Evolutionary conservation across 148 eudicot genomes (phyloP).

Genomic region (Rhododendron williamsianum): DNA sequence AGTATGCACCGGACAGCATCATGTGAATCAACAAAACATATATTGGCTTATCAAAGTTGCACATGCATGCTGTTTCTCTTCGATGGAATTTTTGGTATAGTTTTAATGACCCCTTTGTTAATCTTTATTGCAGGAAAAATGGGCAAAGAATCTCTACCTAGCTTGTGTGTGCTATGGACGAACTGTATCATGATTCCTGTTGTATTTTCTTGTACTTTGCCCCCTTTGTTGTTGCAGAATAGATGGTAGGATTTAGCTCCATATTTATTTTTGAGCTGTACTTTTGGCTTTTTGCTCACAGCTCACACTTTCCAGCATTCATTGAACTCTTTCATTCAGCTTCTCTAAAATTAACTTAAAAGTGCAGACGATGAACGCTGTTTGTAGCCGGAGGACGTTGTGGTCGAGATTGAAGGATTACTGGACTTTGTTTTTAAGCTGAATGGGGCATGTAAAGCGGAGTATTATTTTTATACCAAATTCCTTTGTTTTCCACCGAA

Average conservation of each 20-base stretch:
- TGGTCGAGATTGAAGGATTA: background rate
- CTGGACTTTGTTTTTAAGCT: background rate
- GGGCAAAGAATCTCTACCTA: slow-evolving; percentile 79
- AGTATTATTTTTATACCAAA: background rate
- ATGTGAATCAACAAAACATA: background rate
- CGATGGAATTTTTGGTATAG: background rate
- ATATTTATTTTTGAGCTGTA: background rate
- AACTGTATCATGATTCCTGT: slow-evolving; percentile 50
- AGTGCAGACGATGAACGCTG: background rate
- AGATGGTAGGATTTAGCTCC: background rate
- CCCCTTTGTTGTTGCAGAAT: background rate
- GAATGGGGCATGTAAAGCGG: background rate
- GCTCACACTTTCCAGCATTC: background rate
- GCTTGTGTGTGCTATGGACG: slow-evolving; percentile 76
- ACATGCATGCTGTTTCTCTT: background rate
- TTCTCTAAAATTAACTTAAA: background rate
- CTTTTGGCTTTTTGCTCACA: background rate
- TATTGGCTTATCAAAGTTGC: background rate
- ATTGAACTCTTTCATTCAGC: background rate
- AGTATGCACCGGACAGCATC: background rate
- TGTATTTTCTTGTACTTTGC: background rate
- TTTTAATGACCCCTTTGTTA: background rate
- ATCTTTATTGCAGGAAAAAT: slow-evolving; percentile 61
- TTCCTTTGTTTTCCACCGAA: background rate
- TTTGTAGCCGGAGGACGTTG: background rate